Conservation (phyloP, 495 filamentous ascomycete species). For the Penicillium coffeae region DNA sequence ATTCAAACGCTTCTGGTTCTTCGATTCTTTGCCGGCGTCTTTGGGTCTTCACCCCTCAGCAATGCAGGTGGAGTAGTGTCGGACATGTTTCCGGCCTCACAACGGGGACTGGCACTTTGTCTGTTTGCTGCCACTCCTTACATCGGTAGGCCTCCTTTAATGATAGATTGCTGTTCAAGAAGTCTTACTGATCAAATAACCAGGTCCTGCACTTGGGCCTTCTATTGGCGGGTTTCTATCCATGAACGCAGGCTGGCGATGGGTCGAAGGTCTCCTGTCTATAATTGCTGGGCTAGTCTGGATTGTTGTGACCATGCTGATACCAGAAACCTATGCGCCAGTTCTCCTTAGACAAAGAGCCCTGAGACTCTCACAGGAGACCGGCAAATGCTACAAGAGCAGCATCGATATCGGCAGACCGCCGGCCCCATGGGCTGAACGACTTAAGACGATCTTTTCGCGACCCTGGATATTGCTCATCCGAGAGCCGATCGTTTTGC, state of each 20-base stretch:
- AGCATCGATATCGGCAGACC: conserved; percentile 19
- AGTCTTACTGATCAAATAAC: not conserved
- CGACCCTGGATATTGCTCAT: conserved; percentile 24
- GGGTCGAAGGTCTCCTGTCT: conserved; percentile 48
- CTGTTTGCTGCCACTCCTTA: not conserved
- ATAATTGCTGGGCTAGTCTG: conserved; percentile 33
- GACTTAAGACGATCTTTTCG: conserved; percentile 18
- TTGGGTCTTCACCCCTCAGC: conserved; percentile 56
- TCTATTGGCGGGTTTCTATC: conserved; percentile 50
- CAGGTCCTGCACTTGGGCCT: conserved; percentile 40
- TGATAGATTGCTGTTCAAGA: too few relatives aligned
- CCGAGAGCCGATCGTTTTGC: conserved; percentile 16
- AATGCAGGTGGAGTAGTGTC: conserved; percentile 57
- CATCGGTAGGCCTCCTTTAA: not conserved
- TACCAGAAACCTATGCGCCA: conserved; percentile 66
- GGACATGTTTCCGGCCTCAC: conserved; percentile 52
- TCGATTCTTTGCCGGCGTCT: conserved; percentile 61
- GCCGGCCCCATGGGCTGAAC: not conserved
- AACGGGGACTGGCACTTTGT: conserved; percentile 51
- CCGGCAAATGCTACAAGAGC: conserved; percentile 40
- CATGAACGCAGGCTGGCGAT: conserved; percentile 50
- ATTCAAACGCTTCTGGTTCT: conserved; percentile 57
- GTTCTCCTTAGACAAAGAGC: conserved; percentile 28
- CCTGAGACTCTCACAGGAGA: conserved; percentile 32
- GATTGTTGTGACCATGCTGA: conserved; percentile 44